Evolutionary conservation across 805 yeast genomes (phyloP).

Genomic region (Ogataea ganodermae): DNA sequence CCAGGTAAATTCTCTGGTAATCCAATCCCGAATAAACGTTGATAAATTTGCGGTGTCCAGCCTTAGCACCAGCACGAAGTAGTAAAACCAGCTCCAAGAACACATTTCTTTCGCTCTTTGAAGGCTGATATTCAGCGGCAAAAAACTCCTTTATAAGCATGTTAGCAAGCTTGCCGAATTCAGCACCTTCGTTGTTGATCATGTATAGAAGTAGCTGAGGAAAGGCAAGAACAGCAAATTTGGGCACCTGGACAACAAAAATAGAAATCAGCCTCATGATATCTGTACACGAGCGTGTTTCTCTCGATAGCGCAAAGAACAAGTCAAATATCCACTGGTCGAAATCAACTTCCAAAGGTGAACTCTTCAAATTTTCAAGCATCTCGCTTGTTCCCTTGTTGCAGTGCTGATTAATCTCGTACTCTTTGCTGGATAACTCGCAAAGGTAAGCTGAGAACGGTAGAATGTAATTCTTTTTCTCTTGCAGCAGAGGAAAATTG

Average conservation of each 20-base stretch:
- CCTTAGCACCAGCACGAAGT: slow-evolving; percentile 44
- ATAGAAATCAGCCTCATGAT: slow-evolving; percentile 37
- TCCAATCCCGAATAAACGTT: slow-evolving; percentile 36
- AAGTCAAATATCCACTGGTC: background rate
- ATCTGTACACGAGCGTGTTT: slow-evolving; percentile 22
- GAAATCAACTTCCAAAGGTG: background rate
- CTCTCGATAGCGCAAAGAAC: background rate
- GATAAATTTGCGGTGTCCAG: slow-evolving; percentile 30
- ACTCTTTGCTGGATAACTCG: slow-evolving; percentile 29
- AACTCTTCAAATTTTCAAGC: background rate
- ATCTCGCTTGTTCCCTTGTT: background rate
- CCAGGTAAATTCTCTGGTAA: slow-evolving; percentile 28
- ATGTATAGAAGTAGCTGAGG: slow-evolving; percentile 33
- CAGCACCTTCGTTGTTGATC: slow-evolving; percentile 21
- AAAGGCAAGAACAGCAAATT: slow-evolving; percentile 31
- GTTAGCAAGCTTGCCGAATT: slow-evolving; percentile 21
- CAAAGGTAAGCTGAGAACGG: slow-evolving; percentile 41
- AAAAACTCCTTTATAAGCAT: slow-evolving; percentile 29
- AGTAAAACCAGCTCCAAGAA: slow-evolving; percentile 37
- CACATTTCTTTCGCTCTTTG: slow-evolving; percentile 20
- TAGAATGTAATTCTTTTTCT: slow-evolving; percentile 26
- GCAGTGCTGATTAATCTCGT: background rate
- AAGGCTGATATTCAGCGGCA: slow-evolving; percentile 10
- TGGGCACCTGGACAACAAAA: slow-evolving; percentile 33
- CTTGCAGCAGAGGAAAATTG: slow-evolving; percentile 12